Base-by-base conservation (phyloP, 2,329 filamentous ascomycete species). In the Hymenoscyphus infarciens region DNA sequence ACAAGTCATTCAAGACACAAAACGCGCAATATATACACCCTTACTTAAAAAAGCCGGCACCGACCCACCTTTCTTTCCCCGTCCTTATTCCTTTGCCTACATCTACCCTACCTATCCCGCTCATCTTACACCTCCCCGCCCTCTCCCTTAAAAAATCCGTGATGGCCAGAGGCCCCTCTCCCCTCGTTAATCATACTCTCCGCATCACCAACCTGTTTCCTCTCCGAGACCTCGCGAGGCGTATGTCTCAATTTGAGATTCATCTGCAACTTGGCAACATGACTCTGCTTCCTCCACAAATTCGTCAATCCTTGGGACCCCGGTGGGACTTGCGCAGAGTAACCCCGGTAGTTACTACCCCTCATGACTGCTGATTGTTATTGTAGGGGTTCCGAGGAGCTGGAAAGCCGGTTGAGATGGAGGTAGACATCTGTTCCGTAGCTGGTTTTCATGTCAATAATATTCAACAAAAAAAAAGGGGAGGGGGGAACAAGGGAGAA, bases 341-440 rank as follows among this genome's bases (percentile, higher is more conserved):
- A 70, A 58, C 72, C 71, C 83, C 84, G 78, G 87, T 38, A 38
- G 19, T 52, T 25, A 11, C 10, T 25, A 19, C 22, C 89, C 85
- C 89, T 92, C 88, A 87, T 92, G 89, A 91, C 89, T 83, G 89
- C 87, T 73, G 69, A 68, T 75, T 87, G 83, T 85, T 95, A 98
- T 91, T 97, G 94, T 59, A 99, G 82, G 68, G 95, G 95, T 77
- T 99, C 95, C 29, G 93, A 97, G 42, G 92, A 97, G 69, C 92
- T 97, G 53, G 92, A 97, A 29, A 99, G 84, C 61, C 95, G 87
- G 80, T 99, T 99, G 58, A 99, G 86, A 77, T 99, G 95, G 56
- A 99, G 89, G 79, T 99, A 99, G 59, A 98, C 95, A 75, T 99
- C 95, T 58, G 95, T 99, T 68, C 95, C 95, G 77, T 99, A 99